Conservation (phyloP, 352 stramenopile genomes). For the Phytopythium vexans region DNA sequence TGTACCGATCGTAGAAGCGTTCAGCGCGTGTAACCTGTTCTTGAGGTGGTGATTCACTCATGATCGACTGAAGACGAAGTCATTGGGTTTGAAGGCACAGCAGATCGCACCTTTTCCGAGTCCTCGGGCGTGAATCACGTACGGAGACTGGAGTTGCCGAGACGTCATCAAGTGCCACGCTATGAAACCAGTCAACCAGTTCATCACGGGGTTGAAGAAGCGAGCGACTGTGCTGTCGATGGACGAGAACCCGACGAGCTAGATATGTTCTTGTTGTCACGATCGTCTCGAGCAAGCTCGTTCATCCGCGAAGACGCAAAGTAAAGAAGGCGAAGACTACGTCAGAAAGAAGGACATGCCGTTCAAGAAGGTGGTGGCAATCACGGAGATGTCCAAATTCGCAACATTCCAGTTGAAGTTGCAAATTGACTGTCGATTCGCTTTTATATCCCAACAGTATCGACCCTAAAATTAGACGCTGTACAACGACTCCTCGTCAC, state of each 20-base stretch:
- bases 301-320: not conserved
- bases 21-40: conserved; percentile 4
- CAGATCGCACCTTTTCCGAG: not conserved
- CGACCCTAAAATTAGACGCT: too few species aligned
- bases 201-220: conserved; percentile 7
- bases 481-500: too few species aligned
- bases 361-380: too few species aligned
- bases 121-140: conserved; percentile 4
- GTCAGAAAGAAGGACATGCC: too few species aligned
- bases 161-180: conserved; percentile 12
- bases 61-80: not conserved
- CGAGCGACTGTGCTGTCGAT: conserved; percentile 11
- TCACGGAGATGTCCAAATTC: too few species aligned
- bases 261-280: conserved; percentile 5
- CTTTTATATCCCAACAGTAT: too few species aligned
- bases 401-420: too few species aligned
- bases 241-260: conserved; percentile 12
- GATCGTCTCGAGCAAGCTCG: conserved; percentile 8
- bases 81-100: conserved; percentile 4
- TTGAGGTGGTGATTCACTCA: conserved; percentile 1
- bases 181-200: conserved; percentile 8
- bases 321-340: conserved; percentile 1
- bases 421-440: too few species aligned
- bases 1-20: conserved; percentile 2
- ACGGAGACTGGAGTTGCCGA: conserved; percentile 5